Evolutionary conservation across 2,329 filamentous ascomycete genomes (phyloP).

Genomic region (Thelonectria olida): DNA sequence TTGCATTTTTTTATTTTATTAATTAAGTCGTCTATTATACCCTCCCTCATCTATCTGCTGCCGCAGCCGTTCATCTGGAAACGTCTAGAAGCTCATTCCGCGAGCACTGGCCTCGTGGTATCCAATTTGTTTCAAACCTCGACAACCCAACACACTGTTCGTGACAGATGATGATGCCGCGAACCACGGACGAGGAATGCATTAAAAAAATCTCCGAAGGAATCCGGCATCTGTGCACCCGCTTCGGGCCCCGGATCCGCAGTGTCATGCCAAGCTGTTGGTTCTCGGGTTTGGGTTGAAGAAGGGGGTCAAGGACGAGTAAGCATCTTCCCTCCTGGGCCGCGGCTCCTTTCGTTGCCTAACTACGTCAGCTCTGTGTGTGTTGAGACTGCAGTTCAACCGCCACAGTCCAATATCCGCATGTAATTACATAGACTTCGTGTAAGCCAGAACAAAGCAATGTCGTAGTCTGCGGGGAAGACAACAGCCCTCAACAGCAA

Average conservation of each 20-base stretch:
- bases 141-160: neutral
- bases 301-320: neutral
- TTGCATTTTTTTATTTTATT: neutral
- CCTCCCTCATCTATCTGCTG: neutral
- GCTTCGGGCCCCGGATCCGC: neutral
- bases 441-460: too few species aligned
- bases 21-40: neutral
- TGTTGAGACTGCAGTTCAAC: too few species aligned
- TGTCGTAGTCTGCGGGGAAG: neutral
- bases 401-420: too few species aligned
- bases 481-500: neutral
- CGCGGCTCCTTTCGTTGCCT: too few species aligned
- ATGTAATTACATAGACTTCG: too few species aligned
- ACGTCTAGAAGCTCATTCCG: neutral
- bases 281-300: neutral
- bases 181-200: too few species aligned
- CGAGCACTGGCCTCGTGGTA: neutral
- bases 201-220: slow-evolving; percentile 6
- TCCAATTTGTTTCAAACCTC: slow-evolving; percentile 9
- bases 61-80: neutral
- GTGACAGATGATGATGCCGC: neutral
- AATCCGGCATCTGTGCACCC: neutral
- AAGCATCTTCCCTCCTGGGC: neutral
- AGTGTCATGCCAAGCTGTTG: neutral
- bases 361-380: too few species aligned